Evolutionary conservation across 805 yeast species (phyloP), one percentile per base, ranked within the genome.

Genomic region (Wickerhamiella azymoides): DNA sequence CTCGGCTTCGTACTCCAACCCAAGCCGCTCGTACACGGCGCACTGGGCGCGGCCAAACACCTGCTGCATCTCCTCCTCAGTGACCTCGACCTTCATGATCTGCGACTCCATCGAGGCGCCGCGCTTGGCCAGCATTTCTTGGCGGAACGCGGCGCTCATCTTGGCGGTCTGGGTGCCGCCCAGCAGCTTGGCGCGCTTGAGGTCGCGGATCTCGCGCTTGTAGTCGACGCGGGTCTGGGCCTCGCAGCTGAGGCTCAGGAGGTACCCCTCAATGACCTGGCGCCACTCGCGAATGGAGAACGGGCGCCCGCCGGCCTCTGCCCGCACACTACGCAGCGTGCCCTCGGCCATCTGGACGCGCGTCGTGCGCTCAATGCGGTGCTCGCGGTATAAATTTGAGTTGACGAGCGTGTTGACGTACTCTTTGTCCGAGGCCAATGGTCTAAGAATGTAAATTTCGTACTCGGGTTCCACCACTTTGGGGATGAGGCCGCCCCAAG

Each of bases 161-260:
- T 47, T 39, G 13, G 50, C 40, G 11, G 51, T 41, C 13, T 45
- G 33, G 10, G 47, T 40, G 16, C 30, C 24, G 39, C 46, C 46
- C 19, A 27, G 39, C 38, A 43, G 47, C 26, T 44, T 44, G 37
- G 51, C 47, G 30, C 47, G 47, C 47, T 53, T 54, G 38, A 51
- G 45, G 21, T 43, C 38, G 26, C 43, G 43, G 50, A 81, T 71
- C 37, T 66, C 64, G 42, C 64, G 64, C 54, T 75, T 75, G 57
- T 76, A 81, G 54, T 81, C 85, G 30, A 65, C 63, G 17, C 84
- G 69, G 53, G 85, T 78, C 57, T 81, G 85, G 13, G 79, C 76
- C 53, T 79, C 85, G 40, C 80, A 80, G 3, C 76, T 83, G 26
- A 79, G 64, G 55, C 76, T 77, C 32, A 79, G 60, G 32, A 78